Evolutionary conservation across 257 asterid genomes (phyloP), one percentile per base, ranked within the genome.

Genomic region (Solanum neorickii): DNA sequence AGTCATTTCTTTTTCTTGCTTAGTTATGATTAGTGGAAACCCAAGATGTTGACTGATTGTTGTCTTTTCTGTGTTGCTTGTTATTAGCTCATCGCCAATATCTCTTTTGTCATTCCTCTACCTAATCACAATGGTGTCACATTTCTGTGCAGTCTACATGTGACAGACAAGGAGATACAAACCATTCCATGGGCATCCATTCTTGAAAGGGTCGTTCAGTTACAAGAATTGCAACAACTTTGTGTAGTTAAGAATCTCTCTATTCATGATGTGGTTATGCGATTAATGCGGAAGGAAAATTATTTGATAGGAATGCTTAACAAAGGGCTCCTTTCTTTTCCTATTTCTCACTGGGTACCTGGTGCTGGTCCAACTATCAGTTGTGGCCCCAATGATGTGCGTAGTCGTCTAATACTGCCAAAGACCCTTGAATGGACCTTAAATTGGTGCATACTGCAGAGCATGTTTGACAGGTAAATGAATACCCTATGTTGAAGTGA

Each of bases 301-400:
- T 97, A 97, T 91, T 90, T 97, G 91, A 96, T 97, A 83, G 99
- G 99, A 91, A 97, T 97, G 99, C 93, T 97, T 86, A 96, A 97
- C 92, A 97, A 96, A 93, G 98, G 99, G 27, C 94, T 95, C 85
- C 98, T 97, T 82, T 94, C 99, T 70, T 93, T 97, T 69, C 98
- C 99, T 66, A 93, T 97, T 86, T 94, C 95, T 73, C 77, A 91
- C 86, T 97, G 98, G 99, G 88, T 95, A 82, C 99, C 98, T 35
- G 98, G 98, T 65, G 92, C 96, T 41, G 95, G 98, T 70, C 92
- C 96, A 74, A 86, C 93, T 86, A 92, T 90, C 86, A 91, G 73
- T 60, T 90, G 87, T 84, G 93, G 93, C 29, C 88, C 92, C 42
- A 89, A 91, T 88, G 98, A 95, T 78, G 89, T 89, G 89, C 90